Evolutionary conservation across 305 asterid genomes (phyloP).

Genomic region (Andrographis paniculata): DNA sequence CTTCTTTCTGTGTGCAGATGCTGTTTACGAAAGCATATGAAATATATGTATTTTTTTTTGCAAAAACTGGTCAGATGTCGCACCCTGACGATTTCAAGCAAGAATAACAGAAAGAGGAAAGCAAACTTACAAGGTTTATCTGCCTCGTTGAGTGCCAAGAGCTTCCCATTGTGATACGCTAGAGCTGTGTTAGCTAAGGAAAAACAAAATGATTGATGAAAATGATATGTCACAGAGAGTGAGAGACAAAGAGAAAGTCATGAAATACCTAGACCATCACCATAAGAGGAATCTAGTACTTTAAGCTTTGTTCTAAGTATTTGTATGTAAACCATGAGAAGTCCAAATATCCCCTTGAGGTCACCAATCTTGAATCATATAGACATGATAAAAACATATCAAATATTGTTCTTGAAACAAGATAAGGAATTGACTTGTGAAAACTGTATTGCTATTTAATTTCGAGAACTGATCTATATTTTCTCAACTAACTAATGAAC

Average conservation of each 20-base stretch:
- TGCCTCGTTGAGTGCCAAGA: constrained; percentile 81
- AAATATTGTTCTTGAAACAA: no score
- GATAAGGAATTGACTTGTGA: no score
- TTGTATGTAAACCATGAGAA: constrained; percentile 45
- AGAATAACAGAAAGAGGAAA: not conserved
- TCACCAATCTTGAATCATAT: constrained; percentile 56
- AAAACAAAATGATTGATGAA: not conserved
- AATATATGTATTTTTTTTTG: no score
- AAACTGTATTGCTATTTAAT: no score
- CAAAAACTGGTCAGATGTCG: not conserved
- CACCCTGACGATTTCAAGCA: not conserved
- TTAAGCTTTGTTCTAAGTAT: constrained; percentile 53
- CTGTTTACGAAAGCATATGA: no score
- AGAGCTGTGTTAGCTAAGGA: constrained; percentile 89
- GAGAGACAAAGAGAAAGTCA: not conserved
- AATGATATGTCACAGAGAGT: not conserved
- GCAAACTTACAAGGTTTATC: constrained; percentile 88
- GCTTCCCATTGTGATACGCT: constrained; percentile 84
- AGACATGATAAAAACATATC: not conserved
- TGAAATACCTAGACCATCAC: constrained; percentile 46
- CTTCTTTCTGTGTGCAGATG: no score
- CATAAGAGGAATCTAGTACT: constrained; percentile 54
- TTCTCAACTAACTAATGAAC: no score
- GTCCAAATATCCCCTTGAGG: constrained; percentile 66
- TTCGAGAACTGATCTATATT: no score